Conservation (phyloP, 179 eudicot genomes). For the Spinacia oleracea region DNA sequence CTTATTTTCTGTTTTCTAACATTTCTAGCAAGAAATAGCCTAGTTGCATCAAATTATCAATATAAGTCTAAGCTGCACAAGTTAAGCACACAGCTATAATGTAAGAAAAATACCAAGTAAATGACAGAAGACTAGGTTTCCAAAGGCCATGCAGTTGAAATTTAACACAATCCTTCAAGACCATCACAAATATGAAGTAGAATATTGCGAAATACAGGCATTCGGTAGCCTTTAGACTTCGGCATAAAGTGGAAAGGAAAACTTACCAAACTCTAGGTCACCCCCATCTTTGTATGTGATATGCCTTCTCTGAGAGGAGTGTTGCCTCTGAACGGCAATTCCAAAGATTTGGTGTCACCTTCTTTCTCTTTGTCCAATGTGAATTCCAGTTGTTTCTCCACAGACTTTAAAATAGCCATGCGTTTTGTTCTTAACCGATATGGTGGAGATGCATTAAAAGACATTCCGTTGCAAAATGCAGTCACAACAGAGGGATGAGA, state of each 20-base stretch:
- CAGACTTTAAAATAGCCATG: slow-evolving; percentile 56
- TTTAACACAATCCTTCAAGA: no score
- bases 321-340: slow-evolving; percentile 35
- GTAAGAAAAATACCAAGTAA: no score
- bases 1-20: no score
- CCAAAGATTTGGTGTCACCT: slow-evolving; percentile 34
- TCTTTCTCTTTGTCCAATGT: slow-evolving; percentile 39
- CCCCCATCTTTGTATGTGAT: slow-evolving; percentile 41
- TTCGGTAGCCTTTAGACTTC: background rate
- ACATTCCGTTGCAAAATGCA: slow-evolving; percentile 38
- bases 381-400: slow-evolving; percentile 89
- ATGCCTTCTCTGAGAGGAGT: slow-evolving; percentile 40
- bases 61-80: no score
- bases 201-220: background rate
- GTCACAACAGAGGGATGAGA: slow-evolving; percentile 26
- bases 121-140: no score
- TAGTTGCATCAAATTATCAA: no score
- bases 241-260: background rate
- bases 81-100: no score
- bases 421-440: slow-evolving; percentile 69
- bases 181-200: no score
- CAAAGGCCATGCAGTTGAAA: no score
- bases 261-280: slow-evolving; percentile 38
- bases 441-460: slow-evolving; percentile 83
- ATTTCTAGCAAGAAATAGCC: no score